Conservation (phyloP, 208 protist genomes). For the Trypanosoma grayi region DNA sequence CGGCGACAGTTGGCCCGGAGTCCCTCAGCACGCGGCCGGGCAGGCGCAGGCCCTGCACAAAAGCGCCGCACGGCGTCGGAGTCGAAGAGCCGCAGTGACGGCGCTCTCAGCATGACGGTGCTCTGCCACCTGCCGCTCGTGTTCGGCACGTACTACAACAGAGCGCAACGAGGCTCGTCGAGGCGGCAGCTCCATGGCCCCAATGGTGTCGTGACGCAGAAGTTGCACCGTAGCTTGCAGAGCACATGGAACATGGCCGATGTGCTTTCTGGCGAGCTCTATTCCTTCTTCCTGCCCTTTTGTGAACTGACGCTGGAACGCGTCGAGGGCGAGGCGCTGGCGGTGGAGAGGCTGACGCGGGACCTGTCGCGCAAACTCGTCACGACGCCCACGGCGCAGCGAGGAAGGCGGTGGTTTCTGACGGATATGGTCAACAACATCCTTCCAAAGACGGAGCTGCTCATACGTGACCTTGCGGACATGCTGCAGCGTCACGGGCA, state of each 20-base stretch:
- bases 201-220: slow-evolving; percentile 11
- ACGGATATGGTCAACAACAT: slow-evolving; percentile 29
- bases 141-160: slow-evolving; percentile 24
- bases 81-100: background rate
- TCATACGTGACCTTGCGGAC: slow-evolving; percentile 23
- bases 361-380: slow-evolving; percentile 23
- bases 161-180: background rate
- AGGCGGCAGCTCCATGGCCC: slow-evolving; percentile 5
- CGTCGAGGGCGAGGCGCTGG: slow-evolving; percentile 15
- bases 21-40: background rate
- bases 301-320: slow-evolving; percentile 15
- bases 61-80: background rate
- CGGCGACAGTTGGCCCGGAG: background rate
- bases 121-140: slow-evolving; percentile 22
- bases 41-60: background rate
- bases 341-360: slow-evolving; percentile 9
- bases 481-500: slow-evolving; percentile 16
- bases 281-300: slow-evolving; percentile 29
- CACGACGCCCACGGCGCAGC: slow-evolving; percentile 22
- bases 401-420: slow-evolving; percentile 26
- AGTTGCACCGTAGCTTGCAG: slow-evolving; percentile 3
- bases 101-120: slow-evolving; percentile 18
- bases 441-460: slow-evolving; percentile 25
- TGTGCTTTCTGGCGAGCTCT: slow-evolving; percentile 18
- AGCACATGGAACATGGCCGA: slow-evolving; percentile 21